A percentile compares a stretch with the other conserved stretches of the same genome.
phyloP scores from a whole-genome alignment of 805 yeast species.

The Yamadazyma tumulicola region DNA sequence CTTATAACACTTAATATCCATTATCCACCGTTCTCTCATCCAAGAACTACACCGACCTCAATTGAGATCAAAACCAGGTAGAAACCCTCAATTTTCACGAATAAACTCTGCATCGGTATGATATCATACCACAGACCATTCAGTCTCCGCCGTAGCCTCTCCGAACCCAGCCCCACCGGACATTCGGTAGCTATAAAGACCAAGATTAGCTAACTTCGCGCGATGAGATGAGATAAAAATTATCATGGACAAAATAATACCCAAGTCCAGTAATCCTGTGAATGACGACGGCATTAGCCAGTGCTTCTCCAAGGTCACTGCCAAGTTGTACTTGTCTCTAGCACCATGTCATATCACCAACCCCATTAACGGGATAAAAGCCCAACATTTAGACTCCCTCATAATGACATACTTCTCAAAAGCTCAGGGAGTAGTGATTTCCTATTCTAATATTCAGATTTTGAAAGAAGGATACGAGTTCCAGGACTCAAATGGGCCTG shows the following conservation, averaged over 20 bases:
- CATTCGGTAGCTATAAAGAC: not conserved
- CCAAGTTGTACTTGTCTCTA: constrained; percentile 72
- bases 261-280: constrained; percentile 34
- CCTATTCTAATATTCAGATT: constrained; percentile 65
- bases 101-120: no score
- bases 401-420: constrained; percentile 75
- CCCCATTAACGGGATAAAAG: constrained; percentile 76
- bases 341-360: constrained; percentile 75
- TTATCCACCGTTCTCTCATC: no score
- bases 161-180: not conserved
- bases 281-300: constrained; percentile 51
- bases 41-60: no score
- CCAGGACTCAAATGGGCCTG: constrained; percentile 31
- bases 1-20: no score
- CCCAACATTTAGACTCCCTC: constrained; percentile 87
- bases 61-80: no score
- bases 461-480: constrained; percentile 33
- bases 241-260: constrained; percentile 9
- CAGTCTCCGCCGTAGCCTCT: no score
- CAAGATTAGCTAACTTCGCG: constrained; percentile 2
- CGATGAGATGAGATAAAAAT: constrained; percentile 4
- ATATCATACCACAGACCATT: no score
- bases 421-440: constrained; percentile 78
- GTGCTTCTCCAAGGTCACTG: constrained; percentile 62
- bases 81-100: no score